Base-by-base conservation (phyloP, 1,139 yeast species). In the Kurtzmaniella quercitrusa region DNA sequence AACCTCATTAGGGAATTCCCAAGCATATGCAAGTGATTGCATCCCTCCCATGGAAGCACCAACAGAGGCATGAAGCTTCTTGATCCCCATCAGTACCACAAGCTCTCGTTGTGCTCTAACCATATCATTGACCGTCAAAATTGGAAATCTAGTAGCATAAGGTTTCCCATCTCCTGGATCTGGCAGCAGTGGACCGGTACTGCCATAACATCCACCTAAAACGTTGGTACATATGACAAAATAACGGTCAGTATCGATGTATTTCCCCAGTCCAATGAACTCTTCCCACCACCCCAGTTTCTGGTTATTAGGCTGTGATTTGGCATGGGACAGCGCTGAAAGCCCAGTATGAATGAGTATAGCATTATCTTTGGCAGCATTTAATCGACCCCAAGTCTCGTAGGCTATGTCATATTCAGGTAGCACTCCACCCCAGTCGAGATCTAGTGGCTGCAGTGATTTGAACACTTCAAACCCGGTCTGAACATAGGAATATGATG, bases 41-140 rank as follows among this genome's bases (percentile, higher is more conserved):
- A 90, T 89, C 16, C 97, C 98, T 25, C 98, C 98, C 95, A 90
- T 88, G 0, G 96, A 88, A 1, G 96, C 85, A 6, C 98, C 98
- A 3, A 91, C 81, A 1, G 90, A 79, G 1, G 96, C 96, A 59
- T 81, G 79, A 23, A 90, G 65, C 58, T 79, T 82, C 2, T 57
- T 45, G 23, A 85, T 85, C 0, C 82, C 81, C 49, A 89, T 79
- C 39, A 81, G 76, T 25, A 64, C 66, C 16, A 90, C 69, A 38
- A 90, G 66, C 43, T 85, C 73, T 50, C 88, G 75, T 66, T 90
- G 98, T 0, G 95, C 96, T 41, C 96, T 70, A 1, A 87, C 87
- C 95, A 90, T 90, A 59, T 90, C 98, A 55, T 85, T 85, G 19
- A 91, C 78, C 0, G 96, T 84, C 12, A 90, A 56, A 34, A 91